Evolutionary conservation across 345 rosid genomes (phyloP).

Genomic region (Viola odorata): DNA sequence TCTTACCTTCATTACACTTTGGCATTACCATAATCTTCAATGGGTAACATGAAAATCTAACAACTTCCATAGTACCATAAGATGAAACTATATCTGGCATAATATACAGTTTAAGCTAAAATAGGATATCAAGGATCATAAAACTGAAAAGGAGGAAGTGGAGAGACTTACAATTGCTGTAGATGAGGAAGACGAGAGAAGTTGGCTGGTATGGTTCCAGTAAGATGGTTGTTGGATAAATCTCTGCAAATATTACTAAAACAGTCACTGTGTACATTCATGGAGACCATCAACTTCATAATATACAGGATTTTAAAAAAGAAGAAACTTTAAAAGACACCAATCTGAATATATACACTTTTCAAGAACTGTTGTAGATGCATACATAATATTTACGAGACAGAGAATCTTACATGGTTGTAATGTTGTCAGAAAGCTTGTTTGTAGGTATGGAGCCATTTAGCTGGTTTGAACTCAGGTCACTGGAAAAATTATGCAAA

Average conservation of each 20-base stretch:
- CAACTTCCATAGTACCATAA: neutral
- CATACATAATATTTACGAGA: constrained; percentile 1
- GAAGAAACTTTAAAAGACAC: neutral
- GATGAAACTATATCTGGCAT: neutral
- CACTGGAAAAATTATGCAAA: constrained; percentile 44
- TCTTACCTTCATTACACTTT: neutral
- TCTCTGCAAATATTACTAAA: constrained; percentile 43
- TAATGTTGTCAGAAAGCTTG: constrained; percentile 61
- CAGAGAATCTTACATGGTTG: constrained; percentile 67
- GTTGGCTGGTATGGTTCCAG: constrained; percentile 63
- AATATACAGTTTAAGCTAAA: neutral
- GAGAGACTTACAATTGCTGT: constrained; percentile 59
- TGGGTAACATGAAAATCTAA: neutral
- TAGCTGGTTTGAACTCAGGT: constrained; percentile 73
- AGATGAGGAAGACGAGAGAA: constrained; percentile 62
- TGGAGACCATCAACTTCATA: neutral
- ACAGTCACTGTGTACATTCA: constrained; percentile 3
- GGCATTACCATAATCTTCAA: neutral
- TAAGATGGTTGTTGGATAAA: constrained; percentile 63
- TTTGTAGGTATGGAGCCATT: constrained; percentile 63
- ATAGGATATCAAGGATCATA: neutral
- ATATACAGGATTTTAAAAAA: no score
- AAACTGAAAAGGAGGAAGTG: constrained; percentile 8
- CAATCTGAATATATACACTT: no score
- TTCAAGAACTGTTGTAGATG: neutral